Percentiles rank a stretch among this genome's conserved stretches.
phyloP scores from a whole-genome alignment of 2,329 filamentous ascomycete species.

The Diaporthe vaccinii region DNA sequence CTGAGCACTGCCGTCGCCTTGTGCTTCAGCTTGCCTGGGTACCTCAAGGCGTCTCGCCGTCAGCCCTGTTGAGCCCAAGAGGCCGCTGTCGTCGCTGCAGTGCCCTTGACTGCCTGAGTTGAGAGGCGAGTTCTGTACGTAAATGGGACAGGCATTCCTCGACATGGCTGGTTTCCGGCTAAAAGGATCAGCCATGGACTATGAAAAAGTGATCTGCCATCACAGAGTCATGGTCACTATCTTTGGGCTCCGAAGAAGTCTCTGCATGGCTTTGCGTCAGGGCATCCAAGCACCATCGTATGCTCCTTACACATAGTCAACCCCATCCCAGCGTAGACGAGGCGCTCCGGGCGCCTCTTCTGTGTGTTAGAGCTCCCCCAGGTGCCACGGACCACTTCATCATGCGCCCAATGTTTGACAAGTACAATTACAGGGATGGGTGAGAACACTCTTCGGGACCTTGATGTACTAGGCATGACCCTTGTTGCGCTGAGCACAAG shows the following conservation, averaged over 20 bases:
- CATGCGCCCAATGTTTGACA: neutral
- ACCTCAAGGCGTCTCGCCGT: neutral
- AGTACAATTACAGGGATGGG: neutral
- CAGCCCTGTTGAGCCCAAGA: neutral
- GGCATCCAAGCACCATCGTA: neutral
- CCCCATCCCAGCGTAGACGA: neutral
- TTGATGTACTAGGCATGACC: too few relatives aligned
- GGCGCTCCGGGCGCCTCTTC: neutral
- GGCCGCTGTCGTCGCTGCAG: neutral
- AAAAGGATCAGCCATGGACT: neutral
- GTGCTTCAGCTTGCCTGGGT: neutral
- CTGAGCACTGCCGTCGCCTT: neutral
- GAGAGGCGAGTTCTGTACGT: accelerated
- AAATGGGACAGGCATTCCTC: neutral
- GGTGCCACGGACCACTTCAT: neutral
- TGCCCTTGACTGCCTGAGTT: neutral
- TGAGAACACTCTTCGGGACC: neutral
- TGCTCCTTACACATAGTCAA: too few relatives aligned
- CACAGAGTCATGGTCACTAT: neutral
- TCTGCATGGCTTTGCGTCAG: too few relatives aligned
- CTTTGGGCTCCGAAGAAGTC: neutral
- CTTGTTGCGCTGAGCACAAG: neutral
- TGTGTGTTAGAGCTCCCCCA: neutral
- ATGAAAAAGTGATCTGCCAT: neutral
- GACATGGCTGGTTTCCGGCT: neutral